Conservation (phyloP, 2,329 filamentous ascomycete species). For the Pseudocercospora macadamiae region DNA sequence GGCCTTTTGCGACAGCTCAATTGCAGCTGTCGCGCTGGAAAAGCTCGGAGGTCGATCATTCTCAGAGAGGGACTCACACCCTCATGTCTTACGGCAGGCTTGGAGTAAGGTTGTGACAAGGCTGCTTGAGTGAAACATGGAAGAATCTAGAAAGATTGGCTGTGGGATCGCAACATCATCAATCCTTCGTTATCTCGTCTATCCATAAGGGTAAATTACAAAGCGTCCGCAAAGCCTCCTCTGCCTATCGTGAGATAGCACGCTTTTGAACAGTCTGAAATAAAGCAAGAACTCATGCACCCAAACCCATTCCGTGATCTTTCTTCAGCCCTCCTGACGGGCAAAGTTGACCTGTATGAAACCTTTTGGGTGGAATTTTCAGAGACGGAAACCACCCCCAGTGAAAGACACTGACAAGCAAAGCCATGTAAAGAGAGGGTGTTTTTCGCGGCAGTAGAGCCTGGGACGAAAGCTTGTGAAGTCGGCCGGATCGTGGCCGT, state of each 20-base stretch:
- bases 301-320: not conserved
- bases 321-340: not conserved
- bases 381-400: not conserved
- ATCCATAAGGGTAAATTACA: conserved; percentile 10
- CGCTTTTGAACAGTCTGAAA: conserved; percentile 6
- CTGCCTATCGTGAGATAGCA: conserved; percentile 13
- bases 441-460: not conserved
- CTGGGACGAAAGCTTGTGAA: conserved; percentile 3
- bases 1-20: not conserved
- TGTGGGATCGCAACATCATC: not conserved
- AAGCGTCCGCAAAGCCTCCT: conserved; percentile 6
- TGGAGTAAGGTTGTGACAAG: no score
- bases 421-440: not conserved
- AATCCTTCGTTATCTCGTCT: conserved; percentile 14
- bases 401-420: not conserved
- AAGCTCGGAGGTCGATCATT: not conserved
- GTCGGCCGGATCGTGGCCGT: no score
- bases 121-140: no score
- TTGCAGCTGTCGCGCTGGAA: not conserved
- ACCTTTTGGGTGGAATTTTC: conserved; percentile 1
- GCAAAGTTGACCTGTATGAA: conserved; percentile 6
- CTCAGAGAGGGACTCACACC: no score
- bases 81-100: no score
- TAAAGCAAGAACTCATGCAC: not conserved
- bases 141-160: no score